Conservation (phyloP, 2,329 filamentous ascomycete genomes). For the Fusarium sulawesiense region DNA sequence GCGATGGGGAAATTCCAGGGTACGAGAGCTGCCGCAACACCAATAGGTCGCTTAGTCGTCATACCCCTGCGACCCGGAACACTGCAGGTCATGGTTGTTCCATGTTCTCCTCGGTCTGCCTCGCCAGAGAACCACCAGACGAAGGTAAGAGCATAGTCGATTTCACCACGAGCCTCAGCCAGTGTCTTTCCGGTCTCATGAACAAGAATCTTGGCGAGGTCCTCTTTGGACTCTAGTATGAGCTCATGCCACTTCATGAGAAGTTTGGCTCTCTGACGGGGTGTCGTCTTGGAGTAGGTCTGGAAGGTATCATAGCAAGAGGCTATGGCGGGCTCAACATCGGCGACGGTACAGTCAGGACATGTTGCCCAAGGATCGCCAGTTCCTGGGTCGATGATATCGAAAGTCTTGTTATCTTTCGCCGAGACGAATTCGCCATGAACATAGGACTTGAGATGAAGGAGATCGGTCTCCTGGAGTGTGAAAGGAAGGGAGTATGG, state of each 20-base stretch:
- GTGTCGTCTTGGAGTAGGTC: slow-evolving; percentile 53
- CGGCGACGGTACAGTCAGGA: slow-evolving; percentile 27
- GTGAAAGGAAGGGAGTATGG: neutral
- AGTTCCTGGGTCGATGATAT: slow-evolving; percentile 12
- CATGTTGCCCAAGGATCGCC: neutral
- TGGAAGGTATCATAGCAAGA: slow-evolving; percentile 1
- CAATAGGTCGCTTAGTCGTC: slow-evolving; percentile 72
- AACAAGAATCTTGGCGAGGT: slow-evolving; percentile 55
- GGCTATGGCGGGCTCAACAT: slow-evolving; percentile 43
- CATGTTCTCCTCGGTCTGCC: slow-evolving; percentile 64
- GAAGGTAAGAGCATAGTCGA: slow-evolving; percentile 66
- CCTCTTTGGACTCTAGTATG: slow-evolving; percentile 43
- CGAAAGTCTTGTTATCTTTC: neutral
- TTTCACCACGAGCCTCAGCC: slow-evolving; percentile 63
- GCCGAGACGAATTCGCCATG: slow-evolving; percentile 4
- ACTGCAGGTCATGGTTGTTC: slow-evolving; percentile 48
- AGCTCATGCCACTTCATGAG: slow-evolving; percentile 54
- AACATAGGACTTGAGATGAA: neutral
- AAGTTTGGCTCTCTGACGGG: slow-evolving; percentile 48
- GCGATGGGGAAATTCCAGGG: slow-evolving; percentile 70
- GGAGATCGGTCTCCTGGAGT: neutral
- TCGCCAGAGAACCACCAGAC: slow-evolving; percentile 68
- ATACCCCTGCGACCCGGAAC: slow-evolving; percentile 56
- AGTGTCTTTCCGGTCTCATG: slow-evolving; percentile 69
- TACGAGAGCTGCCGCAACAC: slow-evolving; percentile 51